phyloP scores from a whole-genome alignment of 768 basidiomycete species.

The Brasilioporus rufonigricans region DNA sequence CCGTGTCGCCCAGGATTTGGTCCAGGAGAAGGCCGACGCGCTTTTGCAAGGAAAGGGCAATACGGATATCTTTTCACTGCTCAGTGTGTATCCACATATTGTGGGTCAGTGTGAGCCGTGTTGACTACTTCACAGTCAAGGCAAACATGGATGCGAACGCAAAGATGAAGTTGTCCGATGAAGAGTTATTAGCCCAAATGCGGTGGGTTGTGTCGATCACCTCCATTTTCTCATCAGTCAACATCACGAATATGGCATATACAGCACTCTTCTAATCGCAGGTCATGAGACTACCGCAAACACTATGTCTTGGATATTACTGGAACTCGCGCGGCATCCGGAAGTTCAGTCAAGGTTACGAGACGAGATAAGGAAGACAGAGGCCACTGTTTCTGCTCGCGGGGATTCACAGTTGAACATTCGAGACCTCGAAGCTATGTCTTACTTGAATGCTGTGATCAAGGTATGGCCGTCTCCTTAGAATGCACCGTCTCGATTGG shows the following conservation, averaged over 20 bases:
- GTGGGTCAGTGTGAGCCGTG: background rate
- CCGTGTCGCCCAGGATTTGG: background rate
- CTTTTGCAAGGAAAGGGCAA: constrained; percentile 13
- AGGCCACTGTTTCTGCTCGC: background rate
- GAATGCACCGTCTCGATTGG: constrained; percentile 14
- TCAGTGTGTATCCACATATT: constrained; percentile 30
- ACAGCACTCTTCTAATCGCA: constrained; percentile 45
- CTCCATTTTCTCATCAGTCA: background rate
- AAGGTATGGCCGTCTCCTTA: constrained; percentile 20
- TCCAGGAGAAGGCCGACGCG: constrained; percentile 5
- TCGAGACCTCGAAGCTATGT: constrained; percentile 49
- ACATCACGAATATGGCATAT: background rate
- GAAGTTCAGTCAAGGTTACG: constrained; percentile 59
- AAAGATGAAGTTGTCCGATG: constrained; percentile 14
- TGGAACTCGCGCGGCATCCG: constrained; percentile 57
- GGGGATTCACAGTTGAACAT: background rate
- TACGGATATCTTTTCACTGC: constrained; percentile 26
- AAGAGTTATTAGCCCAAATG: constrained; percentile 14
- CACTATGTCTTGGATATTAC: constrained; percentile 53
- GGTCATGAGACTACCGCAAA: constrained; percentile 62
- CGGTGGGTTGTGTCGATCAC: constrained; percentile 4
- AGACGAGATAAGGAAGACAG: constrained; percentile 16
- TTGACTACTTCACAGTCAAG: constrained; percentile 12
- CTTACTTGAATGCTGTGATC: constrained; percentile 40
- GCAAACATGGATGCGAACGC: constrained; percentile 23